Conservation (phyloP, 495 filamentous ascomycete genomes). For the Bryoglossum gracile region DNA sequence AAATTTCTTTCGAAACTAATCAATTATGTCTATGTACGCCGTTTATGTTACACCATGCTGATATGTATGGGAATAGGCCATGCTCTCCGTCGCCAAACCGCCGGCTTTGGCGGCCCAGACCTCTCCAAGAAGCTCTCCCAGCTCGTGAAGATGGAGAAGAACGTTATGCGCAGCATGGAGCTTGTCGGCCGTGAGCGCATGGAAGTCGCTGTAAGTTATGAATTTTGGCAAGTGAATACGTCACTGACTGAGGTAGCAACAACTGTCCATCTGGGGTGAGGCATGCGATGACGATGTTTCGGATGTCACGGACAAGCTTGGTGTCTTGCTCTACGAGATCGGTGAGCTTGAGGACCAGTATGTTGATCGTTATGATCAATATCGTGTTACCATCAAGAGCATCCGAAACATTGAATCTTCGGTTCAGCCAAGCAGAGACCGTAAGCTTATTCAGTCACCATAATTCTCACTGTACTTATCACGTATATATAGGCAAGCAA, state of each 20-base stretch:
- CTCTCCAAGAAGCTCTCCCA: constrained; percentile 94
- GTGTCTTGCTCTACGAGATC: constrained; percentile 91
- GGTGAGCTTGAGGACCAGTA: constrained; percentile 97
- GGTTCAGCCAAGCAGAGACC: constrained; percentile 94
- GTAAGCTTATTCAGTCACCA: constrained; percentile 44
- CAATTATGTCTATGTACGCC: constrained; percentile 1
- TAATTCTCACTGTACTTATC: constrained; percentile 6
- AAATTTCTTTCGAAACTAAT: too few species aligned
- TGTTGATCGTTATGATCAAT: constrained; percentile 98
- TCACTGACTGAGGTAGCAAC: constrained; percentile 54
- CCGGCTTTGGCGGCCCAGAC: constrained; percentile 92
- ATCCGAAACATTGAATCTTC: constrained; percentile 98
- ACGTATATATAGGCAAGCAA: constrained; percentile 73
- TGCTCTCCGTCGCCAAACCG: constrained; percentile 83
- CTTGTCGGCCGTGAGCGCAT: constrained; percentile 90
- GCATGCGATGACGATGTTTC: constrained; percentile 95
- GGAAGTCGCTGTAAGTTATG: constrained; percentile 83
- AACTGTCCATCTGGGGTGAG: constrained; percentile 98
- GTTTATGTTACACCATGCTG: constrained; percentile 2
- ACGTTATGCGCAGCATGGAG: constrained; percentile 97
- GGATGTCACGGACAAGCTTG: constrained; percentile 97
- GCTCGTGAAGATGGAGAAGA: constrained; percentile 99
- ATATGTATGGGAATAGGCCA: constrained; percentile 54
- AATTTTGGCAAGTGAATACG: not conserved
- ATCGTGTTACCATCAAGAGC: constrained; percentile 98